Conservation (phyloP, 352 stramenopile genomes). For the Globisporangium spinosum region DNA sequence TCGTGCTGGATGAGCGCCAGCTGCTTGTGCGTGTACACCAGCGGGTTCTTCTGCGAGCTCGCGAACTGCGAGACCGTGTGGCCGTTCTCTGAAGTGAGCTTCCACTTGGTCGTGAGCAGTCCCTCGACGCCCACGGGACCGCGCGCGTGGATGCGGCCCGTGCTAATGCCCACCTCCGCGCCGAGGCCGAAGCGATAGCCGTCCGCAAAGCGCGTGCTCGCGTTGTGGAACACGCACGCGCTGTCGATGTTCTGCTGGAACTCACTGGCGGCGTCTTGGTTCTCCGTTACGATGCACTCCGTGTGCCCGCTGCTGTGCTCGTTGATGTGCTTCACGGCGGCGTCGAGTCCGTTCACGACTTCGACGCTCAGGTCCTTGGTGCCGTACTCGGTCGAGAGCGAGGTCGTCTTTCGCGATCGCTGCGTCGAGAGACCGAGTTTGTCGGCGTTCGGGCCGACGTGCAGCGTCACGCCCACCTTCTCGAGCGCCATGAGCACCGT, state of each 20-base stretch:
- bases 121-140: constrained; percentile 96
- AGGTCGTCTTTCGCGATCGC: constrained; percentile 66
- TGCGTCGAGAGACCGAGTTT: constrained; percentile 53
- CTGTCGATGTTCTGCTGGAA: constrained; percentile 91
- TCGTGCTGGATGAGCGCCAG: constrained; percentile 67
- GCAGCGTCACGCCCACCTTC: constrained; percentile 89
- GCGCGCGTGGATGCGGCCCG: constrained; percentile 95
- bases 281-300: constrained; percentile 95
- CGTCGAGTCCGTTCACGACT: constrained; percentile 86
- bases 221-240: constrained; percentile 98
- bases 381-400: constrained; percentile 94
- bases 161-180: constrained; percentile 97
- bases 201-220: constrained; percentile 94
- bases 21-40: constrained; percentile 81
- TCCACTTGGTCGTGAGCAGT: constrained; percentile 97
- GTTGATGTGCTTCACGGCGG: constrained; percentile 95
- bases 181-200: constrained; percentile 97
- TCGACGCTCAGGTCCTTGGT: constrained; percentile 93
- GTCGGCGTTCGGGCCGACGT: constrained; percentile 89
- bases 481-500: constrained; percentile 83
- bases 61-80: constrained; percentile 79
- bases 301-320: constrained; percentile 95
- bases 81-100: constrained; percentile 85
- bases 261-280: constrained; percentile 62
- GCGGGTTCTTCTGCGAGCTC: constrained; percentile 29